Base-by-base conservation (phyloP, 805 yeast genomes). In the Monosporozyma servazzii region DNA sequence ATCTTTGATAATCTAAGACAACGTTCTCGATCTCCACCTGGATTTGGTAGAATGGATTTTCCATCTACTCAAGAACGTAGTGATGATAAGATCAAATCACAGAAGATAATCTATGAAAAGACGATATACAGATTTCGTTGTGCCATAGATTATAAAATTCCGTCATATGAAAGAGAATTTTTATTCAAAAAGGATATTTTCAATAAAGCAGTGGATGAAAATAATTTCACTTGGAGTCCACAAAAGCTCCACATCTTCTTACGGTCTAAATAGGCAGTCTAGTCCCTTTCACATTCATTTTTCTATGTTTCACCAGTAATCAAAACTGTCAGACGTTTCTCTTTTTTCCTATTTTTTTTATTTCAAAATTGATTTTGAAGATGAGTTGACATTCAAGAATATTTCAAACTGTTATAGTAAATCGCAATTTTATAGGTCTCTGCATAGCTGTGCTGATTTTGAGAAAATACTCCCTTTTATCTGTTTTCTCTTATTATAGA, bases 41-140 rank as follows among this genome's bases (percentile, higher is more conserved):
- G 85, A 0, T 80, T 75, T 63, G 81, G 78, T 55, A 64, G 79
- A 40, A 69, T 80, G 23, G 86, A 79, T 49, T 80, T 82, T 55
- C 84, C 86, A 0, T 68, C 66, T 5, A 77, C 84, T 0, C 85
- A 79, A 53, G 80, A 81, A 56, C 62, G 68, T 11, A 58, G 49
- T 1, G 66, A 60, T 43, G 79, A 74, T 51, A 71, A 70, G 55
- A 53, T 53, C 17, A 64, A 66, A 50, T 64, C 73, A 5, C 65
- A 67, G 21, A 52, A 54, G 49, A 59, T 74, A 18, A 62, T 73
- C 3, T 58, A 61, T 41, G 62, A 67, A 33, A 74, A 70, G 45
- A 77, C 80, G 0, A 64, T 72, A 47, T 68, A 70, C 23, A 64
- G 84, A 48, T 65, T 80, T 23, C 61, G 68, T 33, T 73, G 73